Evolutionary conservation across 106 monocot genomes (phyloP).

Genomic region (Phalaenopsis equestris): DNA sequence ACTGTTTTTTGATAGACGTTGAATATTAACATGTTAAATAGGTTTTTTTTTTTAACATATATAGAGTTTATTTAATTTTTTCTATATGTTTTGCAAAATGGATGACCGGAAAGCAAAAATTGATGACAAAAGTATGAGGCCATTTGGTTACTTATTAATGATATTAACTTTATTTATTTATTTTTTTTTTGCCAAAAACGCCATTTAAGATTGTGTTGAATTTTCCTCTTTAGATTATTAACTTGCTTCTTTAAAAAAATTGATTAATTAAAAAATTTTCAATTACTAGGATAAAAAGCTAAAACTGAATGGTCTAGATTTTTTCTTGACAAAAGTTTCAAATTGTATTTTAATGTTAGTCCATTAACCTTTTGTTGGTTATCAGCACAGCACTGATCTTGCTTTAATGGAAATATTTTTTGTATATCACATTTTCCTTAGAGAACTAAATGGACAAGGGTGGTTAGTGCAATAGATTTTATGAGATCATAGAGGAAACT

Average conservation of each 20-base stretch:
- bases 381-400: background rate
- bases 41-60: too few species aligned
- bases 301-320: background rate
- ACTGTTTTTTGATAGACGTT: too few species aligned
- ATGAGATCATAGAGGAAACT: background rate
- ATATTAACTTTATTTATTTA: background rate
- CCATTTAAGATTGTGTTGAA: background rate
- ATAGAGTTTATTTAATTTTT: too few species aligned
- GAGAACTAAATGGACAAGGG: background rate
- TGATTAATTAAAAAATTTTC: background rate
- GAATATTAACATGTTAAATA: too few species aligned
- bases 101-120: background rate
- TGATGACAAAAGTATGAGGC: background rate
- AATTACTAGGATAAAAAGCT: background rate
- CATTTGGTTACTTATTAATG: background rate
- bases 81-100: background rate
- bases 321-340: background rate
- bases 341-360: background rate
- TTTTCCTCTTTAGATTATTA: background rate
- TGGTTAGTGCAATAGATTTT: background rate
- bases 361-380: background rate
- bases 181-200: background rate
- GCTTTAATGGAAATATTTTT: background rate
- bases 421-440: background rate
- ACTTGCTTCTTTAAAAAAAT: background rate